Evolutionary conservation across 148 eudicot species (phyloP), one percentile per base, ranked within the genome.

Genomic region (Suaeda aralocaspica): DNA sequence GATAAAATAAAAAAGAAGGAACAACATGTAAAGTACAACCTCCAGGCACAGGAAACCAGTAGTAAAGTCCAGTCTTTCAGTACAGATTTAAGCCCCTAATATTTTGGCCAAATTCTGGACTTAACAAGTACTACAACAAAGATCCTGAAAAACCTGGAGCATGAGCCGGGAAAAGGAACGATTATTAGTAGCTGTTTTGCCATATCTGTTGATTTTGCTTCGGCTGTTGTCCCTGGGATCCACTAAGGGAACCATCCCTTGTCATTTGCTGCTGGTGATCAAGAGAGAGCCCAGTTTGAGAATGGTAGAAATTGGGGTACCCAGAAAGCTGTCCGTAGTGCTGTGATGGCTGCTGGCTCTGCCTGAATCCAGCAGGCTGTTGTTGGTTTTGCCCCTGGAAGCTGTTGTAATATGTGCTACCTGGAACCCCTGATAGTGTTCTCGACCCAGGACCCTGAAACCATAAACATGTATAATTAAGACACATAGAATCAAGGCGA

Each of bases 211-310:
- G 72, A 59, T 86, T 83, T 80, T 85, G 96, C 86, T 90, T 90
- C 2, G 82, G 77, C 72, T 80, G 88, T 73, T 89, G 92, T 18
- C 84, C 90, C 67, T 88, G 98, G 42, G 90, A 73, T 58, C 86
- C 81, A 15, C 79, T 78, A 28, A 77, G 84, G 61, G 91, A 77
- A 7, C 82, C 88, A 13, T 90, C 98, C 80, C 98, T 81, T 24
- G 88, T 73, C 80, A 90, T 85, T 71, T 86, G 96, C 56, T 82
- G 88, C 78, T 88, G 98, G 70, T 87, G 92, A 36, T 88, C 96
- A 8, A 85, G 75, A 45, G 91, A 83, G 6, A 84, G 79, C 0
- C 94, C 92, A 5, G 81, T 48, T 72, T 88, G 98, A 41, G 93
- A 85, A 46, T 86, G 90, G 77, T 86, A 90, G 83, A 81, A 88